Percentiles rank a stretch among this genome's conserved stretches.
phyloP scores from a whole-genome alignment of 2,329 filamentous ascomycete genomes.

The Fusarium chaquense region DNA sequence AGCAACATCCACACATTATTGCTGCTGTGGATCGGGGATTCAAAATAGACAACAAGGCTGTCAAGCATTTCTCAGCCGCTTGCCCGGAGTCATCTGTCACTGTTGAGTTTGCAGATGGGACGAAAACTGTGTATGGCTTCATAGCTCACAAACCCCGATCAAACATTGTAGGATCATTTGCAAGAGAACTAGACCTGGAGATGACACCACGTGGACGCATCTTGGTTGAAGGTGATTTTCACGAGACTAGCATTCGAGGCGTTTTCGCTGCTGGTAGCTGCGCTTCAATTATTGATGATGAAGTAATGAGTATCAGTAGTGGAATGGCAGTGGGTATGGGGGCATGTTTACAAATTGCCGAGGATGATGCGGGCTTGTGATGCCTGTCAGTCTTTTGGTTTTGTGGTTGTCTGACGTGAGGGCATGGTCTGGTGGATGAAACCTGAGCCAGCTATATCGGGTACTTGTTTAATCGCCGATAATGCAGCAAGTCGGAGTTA shows the following conservation, averaged over 20 bases:
- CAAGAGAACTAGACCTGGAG: neutral
- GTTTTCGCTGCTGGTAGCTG: conserved; percentile 1
- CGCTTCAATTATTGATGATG: neutral
- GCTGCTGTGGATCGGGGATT: accelerated
- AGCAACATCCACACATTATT: neutral
- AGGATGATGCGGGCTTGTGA: neutral
- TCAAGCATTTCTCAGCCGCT: neutral
- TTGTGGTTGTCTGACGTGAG: no score
- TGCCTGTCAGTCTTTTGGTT: no score
- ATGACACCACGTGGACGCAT: neutral
- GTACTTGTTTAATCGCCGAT: neutral
- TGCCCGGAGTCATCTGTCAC: neutral
- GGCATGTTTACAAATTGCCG: conserved; percentile 8
- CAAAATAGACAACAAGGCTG: neutral
- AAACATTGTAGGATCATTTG: accelerated
- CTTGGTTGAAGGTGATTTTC: neutral
- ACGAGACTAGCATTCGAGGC: neutral
- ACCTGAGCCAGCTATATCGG: neutral
- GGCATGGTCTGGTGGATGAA: no score
- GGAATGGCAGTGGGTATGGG: neutral
- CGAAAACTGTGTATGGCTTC: accelerated
- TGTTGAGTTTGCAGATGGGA: neutral
- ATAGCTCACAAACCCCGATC: neutral
- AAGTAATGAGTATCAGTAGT: no score
- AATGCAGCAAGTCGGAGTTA: neutral